phyloP scores from a whole-genome alignment of 306 rosid species.

The Vigna unguiculata region DNA sequence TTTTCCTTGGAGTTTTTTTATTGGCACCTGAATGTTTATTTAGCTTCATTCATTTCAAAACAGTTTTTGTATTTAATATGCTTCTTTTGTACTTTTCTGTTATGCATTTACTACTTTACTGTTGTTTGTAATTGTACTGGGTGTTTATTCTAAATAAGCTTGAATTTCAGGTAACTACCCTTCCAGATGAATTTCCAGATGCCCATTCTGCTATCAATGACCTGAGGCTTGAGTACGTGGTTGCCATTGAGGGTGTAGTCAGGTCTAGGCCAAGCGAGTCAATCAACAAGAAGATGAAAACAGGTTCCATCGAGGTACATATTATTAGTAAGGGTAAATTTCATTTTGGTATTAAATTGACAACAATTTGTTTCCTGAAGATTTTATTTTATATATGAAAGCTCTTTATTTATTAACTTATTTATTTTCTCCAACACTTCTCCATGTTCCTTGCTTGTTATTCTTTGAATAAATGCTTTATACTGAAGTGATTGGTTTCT shows the following conservation, averaged over 20 bases:
- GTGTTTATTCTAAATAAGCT: constrained; percentile 42
- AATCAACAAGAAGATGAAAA: constrained; percentile 81
- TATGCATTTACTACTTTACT: constrained; percentile 21
- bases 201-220: constrained; percentile 74
- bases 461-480: constrained; percentile 2
- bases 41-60: constrained; percentile 1
- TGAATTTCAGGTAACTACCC: constrained; percentile 76
- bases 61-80: neutral
- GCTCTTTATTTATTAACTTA: neutral
- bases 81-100: neutral
- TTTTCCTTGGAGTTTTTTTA: neutral
- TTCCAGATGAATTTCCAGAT: constrained; percentile 85
- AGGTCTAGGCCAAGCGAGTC: constrained; percentile 83
- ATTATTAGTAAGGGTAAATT: neutral
- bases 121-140: neutral
- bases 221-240: constrained; percentile 84
- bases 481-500: constrained; percentile 10
- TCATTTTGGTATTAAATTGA: constrained; percentile 13
- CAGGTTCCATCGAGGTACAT: constrained; percentile 81
- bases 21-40: neutral
- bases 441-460: constrained; percentile 30
- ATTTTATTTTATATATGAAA: constrained; percentile 15
- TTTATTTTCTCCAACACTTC: constrained; percentile 14
- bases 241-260: constrained; percentile 86
- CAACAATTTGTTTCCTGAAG: neutral